Evolutionary conservation across 495 filamentous ascomycete species (phyloP).

Genomic region (Hypoxylon trugodes): DNA sequence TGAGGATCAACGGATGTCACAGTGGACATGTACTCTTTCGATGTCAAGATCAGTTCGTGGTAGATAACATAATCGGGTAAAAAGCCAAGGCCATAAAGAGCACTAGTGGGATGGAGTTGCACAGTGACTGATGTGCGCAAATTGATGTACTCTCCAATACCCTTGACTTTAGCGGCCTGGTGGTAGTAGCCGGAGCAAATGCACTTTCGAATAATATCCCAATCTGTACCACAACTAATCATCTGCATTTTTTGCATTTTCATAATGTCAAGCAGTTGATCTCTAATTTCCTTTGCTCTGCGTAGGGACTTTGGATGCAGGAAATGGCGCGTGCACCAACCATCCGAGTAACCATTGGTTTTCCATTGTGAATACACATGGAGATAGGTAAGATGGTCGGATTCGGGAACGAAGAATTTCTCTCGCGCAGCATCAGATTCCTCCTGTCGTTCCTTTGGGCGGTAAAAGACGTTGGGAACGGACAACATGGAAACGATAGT

Average conservation of each 20-base stretch:
- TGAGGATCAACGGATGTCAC: slow-evolving; percentile 97
- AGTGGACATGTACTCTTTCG: slow-evolving; percentile 98
- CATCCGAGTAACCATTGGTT: slow-evolving; percentile 85
- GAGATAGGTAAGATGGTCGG: slow-evolving; percentile 93
- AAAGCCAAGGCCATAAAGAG: slow-evolving; percentile 90
- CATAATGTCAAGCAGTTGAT: slow-evolving; percentile 96
- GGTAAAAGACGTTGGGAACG: slow-evolving; percentile 95
- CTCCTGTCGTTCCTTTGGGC: slow-evolving; percentile 95
- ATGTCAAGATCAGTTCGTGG: slow-evolving; percentile 96
- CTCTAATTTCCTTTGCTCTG: slow-evolving; percentile 89
- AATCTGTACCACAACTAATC: slow-evolving; percentile 91
- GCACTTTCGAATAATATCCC: slow-evolving; percentile 94
- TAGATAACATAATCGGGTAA: slow-evolving; percentile 98
- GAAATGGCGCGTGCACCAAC: slow-evolving; percentile 93
- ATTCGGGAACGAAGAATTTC: slow-evolving; percentile 98
- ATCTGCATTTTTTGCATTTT: slow-evolving; percentile 89
- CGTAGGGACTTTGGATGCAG: slow-evolving; percentile 91
- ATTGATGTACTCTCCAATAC: slow-evolving; percentile 97
- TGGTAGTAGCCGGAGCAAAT: slow-evolving; percentile 99
- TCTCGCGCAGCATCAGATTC: slow-evolving; percentile 97
- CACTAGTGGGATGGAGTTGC: slow-evolving; percentile 91
- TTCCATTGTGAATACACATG: slow-evolving; percentile 98
- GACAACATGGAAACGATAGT: slow-evolving; percentile 99
- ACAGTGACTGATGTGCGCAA: slow-evolving; percentile 92
- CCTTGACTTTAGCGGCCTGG: slow-evolving; percentile 96